These are phyloP conservation scores for Carex cristatella DNA, from an alignment of 176 grass and related monocot genomes.

Conservation along the genomic window DNA sequence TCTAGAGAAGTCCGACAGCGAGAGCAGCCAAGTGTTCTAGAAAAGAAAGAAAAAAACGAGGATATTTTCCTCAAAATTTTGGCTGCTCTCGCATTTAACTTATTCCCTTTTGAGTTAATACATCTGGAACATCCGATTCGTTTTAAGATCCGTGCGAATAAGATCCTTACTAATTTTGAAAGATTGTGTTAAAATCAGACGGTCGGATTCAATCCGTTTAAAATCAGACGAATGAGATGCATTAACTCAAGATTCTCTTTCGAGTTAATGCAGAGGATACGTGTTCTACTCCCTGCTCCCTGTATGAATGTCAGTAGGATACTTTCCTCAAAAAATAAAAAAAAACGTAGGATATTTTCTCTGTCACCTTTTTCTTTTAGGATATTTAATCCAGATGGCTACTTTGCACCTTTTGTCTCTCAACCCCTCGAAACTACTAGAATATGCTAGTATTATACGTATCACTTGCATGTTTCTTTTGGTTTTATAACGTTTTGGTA, in stretches of 20 bases:
- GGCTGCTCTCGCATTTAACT: no score
- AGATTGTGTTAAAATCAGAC: no score
- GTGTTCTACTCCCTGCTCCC: no score
- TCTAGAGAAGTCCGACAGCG: background rate
- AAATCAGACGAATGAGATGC: no score
- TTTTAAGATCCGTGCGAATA: no score
- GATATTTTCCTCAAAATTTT: no score
- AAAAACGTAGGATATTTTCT: background rate
- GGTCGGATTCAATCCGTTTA: no score
- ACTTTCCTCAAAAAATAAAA: background rate
- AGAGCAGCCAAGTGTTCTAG: background rate
- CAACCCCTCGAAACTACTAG: constrained; percentile 1
- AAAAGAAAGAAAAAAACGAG: background rate
- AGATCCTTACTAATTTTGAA: no score
- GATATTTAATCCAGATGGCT: background rate
- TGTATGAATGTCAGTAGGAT: background rate
- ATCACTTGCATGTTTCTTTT: background rate
- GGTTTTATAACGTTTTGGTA: background rate
- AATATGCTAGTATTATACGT: background rate
- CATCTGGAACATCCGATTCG: no score
- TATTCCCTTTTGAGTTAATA: no score
- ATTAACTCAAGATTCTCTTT: no score
- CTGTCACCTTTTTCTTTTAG: background rate
- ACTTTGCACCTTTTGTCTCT: background rate
- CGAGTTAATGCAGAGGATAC: no score